Evolutionary conservation across 805 yeast species (phyloP).

Genomic region (Hanseniaspora valbyensis): DNA sequence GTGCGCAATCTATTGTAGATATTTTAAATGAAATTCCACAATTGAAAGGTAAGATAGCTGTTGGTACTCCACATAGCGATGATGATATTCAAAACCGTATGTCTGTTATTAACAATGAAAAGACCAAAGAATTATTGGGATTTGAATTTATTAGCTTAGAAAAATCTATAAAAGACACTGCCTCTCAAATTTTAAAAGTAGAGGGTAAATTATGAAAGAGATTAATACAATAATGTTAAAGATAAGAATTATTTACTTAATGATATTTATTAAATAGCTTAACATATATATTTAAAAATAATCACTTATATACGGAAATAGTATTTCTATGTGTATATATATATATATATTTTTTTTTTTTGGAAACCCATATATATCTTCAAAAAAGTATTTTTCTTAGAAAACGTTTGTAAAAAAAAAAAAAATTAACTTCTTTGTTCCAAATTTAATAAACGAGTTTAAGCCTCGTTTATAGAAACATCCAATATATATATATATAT

Average conservation of each 20-base stretch:
- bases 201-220: slow-evolving; percentile 2
- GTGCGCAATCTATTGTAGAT: slow-evolving; percentile 4
- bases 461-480: background rate
- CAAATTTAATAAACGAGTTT: background rate
- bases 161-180: slow-evolving; percentile 15
- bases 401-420: background rate
- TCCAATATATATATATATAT: too few species aligned
- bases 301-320: too few species aligned
- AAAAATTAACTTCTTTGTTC: background rate
- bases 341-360: too few species aligned
- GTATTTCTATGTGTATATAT: too few species aligned
- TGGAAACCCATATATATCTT: too few species aligned
- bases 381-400: too few species aligned
- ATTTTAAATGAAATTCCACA: slow-evolving; percentile 8
- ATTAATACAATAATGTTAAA: too few species aligned
- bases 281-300: too few species aligned
- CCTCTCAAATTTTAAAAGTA: slow-evolving; percentile 11
- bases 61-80: slow-evolving; percentile 10
- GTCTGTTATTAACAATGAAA: slow-evolving; percentile 3
- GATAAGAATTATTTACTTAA: too few species aligned
- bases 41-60: slow-evolving; percentile 10
- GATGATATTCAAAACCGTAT: background rate
- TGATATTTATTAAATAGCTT: too few species aligned
- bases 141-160: slow-evolving; percentile 4
- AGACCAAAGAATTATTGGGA: slow-evolving; percentile 12